phyloP scores from a whole-genome alignment of 1,284 basidiomycete species.

The Rhodotorula sp. region DNA sequence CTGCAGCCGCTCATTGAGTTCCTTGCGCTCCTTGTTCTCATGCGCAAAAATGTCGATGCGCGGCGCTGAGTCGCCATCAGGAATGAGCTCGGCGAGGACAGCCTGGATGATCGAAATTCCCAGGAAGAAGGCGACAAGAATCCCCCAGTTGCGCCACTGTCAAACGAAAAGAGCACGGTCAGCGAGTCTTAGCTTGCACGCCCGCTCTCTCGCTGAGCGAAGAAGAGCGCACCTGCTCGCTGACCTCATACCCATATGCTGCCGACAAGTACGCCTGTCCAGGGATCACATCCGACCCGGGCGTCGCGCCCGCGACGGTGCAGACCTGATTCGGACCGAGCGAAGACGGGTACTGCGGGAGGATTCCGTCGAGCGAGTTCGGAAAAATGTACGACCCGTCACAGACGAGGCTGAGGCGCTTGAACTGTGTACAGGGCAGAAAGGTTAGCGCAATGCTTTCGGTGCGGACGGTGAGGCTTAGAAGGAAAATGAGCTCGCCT shows the following conservation, averaged over 20 bases:
- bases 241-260: slow-evolving; percentile 66
- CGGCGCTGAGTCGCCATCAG: slow-evolving; percentile 41
- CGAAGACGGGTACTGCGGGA: slow-evolving; percentile 49
- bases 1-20: slow-evolving; percentile 40
- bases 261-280: slow-evolving; percentile 58
- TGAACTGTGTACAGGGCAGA: slow-evolving; percentile 46
- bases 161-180: too few species aligned
- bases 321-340: slow-evolving; percentile 51
- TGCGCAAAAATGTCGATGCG: slow-evolving; percentile 48
- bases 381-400: slow-evolving; percentile 71
- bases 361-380: slow-evolving; percentile 53
- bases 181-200: too few species aligned
- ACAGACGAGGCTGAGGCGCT: slow-evolving; percentile 59
- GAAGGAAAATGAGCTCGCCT: slow-evolving; percentile 33
- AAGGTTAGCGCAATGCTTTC: background rate
- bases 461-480: background rate
- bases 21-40: slow-evolving; percentile 45
- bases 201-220: too few species aligned
- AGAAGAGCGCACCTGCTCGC: slow-evolving; percentile 54
- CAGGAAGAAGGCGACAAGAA: slow-evolving; percentile 52
- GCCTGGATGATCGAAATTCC: slow-evolving; percentile 46
- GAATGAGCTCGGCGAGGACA: slow-evolving; percentile 31
- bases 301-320: slow-evolving; percentile 48
- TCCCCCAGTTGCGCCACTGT: slow-evolving; percentile 65
- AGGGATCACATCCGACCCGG: slow-evolving; percentile 49